phyloP scores from a whole-genome alignment of 2,329 filamentous ascomycete genomes.

The Xylaria sp. region DNA sequence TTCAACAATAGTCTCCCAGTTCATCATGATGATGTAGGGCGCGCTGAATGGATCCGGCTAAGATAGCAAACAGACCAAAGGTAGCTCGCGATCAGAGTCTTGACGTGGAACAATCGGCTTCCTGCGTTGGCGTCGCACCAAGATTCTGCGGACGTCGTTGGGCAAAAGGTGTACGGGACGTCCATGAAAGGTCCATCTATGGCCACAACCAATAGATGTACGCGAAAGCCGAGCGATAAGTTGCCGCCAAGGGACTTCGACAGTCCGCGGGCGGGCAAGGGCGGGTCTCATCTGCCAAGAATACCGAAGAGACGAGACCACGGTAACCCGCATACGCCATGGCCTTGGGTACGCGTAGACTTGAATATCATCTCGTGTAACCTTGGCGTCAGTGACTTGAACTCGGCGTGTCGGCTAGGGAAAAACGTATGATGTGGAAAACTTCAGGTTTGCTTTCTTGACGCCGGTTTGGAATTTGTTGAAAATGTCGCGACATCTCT shows the following conservation, averaged over 20 bases:
- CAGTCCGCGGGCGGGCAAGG: conserved; percentile 3
- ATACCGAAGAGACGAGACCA: conserved; percentile 7
- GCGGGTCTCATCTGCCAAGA: conserved; percentile 22
- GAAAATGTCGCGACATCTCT: conserved; percentile 16
- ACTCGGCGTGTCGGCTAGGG: background rate
- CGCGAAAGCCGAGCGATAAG: conserved; percentile 13
- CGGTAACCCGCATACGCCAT: conserved; percentile 29
- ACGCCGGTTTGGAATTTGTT: conserved; percentile 16
- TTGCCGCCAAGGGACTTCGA: background rate
- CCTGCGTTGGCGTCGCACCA: conserved; percentile 27
- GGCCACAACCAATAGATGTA: conserved; percentile 18
- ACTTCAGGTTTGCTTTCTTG: conserved; percentile 11
- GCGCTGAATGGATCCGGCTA: conserved; percentile 4
- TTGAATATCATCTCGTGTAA: conserved; percentile 15
- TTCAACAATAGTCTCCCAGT: background rate
- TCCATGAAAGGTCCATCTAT: background rate
- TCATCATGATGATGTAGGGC: conserved; percentile 15
- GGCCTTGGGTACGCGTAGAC: conserved; percentile 20
- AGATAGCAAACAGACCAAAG: conserved; percentile 25
- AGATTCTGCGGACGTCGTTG: conserved; percentile 10
- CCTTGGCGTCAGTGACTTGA: conserved; percentile 1
- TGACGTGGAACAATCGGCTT: conserved; percentile 25
- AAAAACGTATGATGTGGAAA: conserved; percentile 9
- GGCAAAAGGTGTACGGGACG: conserved; percentile 1
- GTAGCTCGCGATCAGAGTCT: background rate